Evolutionary conservation across 352 stramenopile species (phyloP), one percentile per base, ranked within the genome.

Genomic region (Phytopythium helicoides): DNA sequence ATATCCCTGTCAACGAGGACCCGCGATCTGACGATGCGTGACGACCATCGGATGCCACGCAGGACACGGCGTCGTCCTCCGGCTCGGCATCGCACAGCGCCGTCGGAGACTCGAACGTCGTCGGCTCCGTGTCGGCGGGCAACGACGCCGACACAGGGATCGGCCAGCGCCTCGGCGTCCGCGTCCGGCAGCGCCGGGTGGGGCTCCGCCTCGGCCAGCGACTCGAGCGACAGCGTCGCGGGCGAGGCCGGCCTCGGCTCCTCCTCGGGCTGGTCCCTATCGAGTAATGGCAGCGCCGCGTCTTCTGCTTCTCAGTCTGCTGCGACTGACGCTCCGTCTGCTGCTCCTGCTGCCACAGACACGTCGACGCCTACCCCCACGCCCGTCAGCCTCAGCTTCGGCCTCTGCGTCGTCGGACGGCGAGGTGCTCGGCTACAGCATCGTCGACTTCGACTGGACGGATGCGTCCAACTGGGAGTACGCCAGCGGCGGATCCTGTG

Each of bases 381-480:
- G n/a, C 1, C 34, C 66, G 11, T 46, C 56, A 2, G 38, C 64
- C 3, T 60, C 66, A 9, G 34, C 62, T 1, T 45, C 56, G 34
- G 12, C 63, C 38, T 54, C 58, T 0, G 55, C 49, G 39, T 66
- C 62, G 23, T 64, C 53, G 15, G 53, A 68, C 3, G 54, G 55
- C 18, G 55, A 74, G 22, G 46, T 61, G 46, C 61, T 86, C 18
- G 60, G 63, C 21, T 89, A 79, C 64, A 71, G 64, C 38, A 53
- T 63, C 12, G 60, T 87, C 31, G 71, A 84, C 54, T 92, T 89
- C 45, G 65, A 87, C 61, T 92, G 77, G 77, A 85, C 65, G 7
- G 61, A 89, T 35, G 41, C 67, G 19, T 70, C 61, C 40, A 79
- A 82, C 35, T 89, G 81, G 81, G 53, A 89, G 47, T 87, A 87